phyloP scores from a whole-genome alignment of 345 rosid genomes.

The Clarkia xantiana region DNA sequence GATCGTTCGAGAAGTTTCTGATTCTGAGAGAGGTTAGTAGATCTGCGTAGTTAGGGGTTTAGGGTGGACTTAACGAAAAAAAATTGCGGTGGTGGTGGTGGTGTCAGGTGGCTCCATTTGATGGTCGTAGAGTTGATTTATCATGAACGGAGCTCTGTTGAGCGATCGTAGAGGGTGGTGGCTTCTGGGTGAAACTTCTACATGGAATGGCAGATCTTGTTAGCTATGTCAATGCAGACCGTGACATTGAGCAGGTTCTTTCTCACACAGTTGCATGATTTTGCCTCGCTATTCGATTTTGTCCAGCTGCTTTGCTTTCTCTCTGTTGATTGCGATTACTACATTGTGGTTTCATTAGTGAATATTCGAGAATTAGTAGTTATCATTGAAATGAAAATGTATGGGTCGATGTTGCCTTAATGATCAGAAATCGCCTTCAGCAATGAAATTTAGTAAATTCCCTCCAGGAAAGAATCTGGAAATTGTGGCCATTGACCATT shows the following conservation, averaged over 20 bases:
- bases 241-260: slow-evolving; percentile 71
- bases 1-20: background rate
- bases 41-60: background rate
- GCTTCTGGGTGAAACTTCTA: slow-evolving; percentile 49
- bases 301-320: background rate
- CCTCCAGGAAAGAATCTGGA: too few species aligned
- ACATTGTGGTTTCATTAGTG: too few species aligned
- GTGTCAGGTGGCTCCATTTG: slow-evolving; percentile 8
- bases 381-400: too few species aligned
- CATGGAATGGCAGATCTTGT: slow-evolving; percentile 99
- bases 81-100: slow-evolving; percentile 6
- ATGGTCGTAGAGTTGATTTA: slow-evolving; percentile 31
- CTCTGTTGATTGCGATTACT: too few species aligned
- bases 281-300: background rate
- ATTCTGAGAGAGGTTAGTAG: slow-evolving; percentile 1
- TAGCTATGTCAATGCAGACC: slow-evolving; percentile 75
- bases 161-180: slow-evolving; percentile 73
- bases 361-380: too few species aligned
- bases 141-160: slow-evolving; percentile 75
- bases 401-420: too few species aligned
- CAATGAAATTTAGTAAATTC: too few species aligned
- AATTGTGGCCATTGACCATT: too few species aligned
- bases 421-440: too few species aligned
- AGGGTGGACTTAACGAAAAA: background rate
- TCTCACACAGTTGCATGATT: slow-evolving; percentile 4